Conservation (phyloP, 2,329 filamentous ascomycete genomes). For the Paecilomyces fulvus region DNA sequence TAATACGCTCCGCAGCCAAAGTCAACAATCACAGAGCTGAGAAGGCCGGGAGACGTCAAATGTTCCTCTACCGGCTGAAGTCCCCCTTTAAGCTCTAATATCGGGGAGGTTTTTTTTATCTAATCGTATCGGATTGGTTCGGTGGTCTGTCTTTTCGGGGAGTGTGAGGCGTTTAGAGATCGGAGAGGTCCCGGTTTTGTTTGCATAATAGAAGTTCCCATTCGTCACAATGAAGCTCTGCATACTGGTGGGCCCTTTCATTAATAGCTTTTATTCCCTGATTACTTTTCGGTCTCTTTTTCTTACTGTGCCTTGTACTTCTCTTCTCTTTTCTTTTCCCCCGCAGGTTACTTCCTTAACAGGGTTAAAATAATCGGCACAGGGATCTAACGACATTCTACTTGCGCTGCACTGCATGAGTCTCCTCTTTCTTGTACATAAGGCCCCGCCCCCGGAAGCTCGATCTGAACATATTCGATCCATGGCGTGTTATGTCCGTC, state of each 20-base stretch:
- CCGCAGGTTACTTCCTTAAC: not conserved
- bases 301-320: not conserved
- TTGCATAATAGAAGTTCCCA: not conserved
- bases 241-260: not conserved
- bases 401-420: not conserved
- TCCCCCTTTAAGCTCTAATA: not conserved
- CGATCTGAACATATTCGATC: not conserved
- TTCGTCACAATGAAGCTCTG: not conserved
- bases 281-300: not conserved
- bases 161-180: not conserved
- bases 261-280: not conserved
- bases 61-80: not conserved
- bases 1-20: slow-evolving; percentile 20
- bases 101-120: not conserved
- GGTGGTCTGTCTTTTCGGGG: not conserved
- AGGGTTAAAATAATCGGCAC: not conserved
- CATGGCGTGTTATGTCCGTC: not conserved
- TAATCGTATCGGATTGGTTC: not conserved
- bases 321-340: not conserved
- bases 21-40: slow-evolving; percentile 8
- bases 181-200: not conserved
- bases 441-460: not conserved
- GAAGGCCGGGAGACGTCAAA: not conserved
- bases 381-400: not conserved
- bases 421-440: not conserved